phyloP scores from a whole-genome alignment of 2,329 filamentous ascomycete genomes.

The Calonectria pseudoreteaudii region DNA sequence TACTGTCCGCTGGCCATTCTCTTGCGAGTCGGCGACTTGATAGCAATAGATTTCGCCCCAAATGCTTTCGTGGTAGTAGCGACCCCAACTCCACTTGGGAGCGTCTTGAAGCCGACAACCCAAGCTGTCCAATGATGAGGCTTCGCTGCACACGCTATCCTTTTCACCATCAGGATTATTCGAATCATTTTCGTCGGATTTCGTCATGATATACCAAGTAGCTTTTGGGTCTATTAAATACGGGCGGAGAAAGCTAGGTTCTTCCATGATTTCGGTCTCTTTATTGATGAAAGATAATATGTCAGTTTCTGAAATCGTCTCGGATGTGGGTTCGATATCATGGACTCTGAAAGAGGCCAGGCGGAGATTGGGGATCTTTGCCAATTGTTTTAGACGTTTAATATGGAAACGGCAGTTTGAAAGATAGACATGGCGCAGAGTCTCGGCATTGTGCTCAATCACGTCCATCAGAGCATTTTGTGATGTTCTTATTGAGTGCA shows the following conservation, averaged over 20 bases:
- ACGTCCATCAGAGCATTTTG: background rate
- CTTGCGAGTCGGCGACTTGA: background rate
- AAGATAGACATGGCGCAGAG: background rate
- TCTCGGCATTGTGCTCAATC: background rate
- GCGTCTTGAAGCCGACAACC: background rate
- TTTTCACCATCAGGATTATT: background rate
- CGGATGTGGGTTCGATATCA: background rate
- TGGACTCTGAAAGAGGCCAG: background rate
- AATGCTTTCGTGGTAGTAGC: background rate
- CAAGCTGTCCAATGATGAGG: background rate
- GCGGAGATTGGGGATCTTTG: background rate
- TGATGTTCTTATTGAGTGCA: background rate
- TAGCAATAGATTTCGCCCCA: background rate
- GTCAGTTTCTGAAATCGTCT: background rate
- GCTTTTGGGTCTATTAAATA: no score
- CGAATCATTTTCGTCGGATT: background rate
- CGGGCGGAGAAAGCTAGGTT: background rate
- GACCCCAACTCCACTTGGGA: background rate
- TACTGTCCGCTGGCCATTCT: background rate
- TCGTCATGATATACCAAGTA: background rate
- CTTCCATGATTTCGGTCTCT: background rate
- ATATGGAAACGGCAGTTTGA: background rate
- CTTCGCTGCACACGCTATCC: background rate
- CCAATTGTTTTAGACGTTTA: background rate
- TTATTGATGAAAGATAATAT: background rate